A percentile compares a stretch with the other conserved stretches of the same genome.
phyloP scores from a whole-genome alignment of 257 asterid genomes.

The Solanum sitiens region DNA sequence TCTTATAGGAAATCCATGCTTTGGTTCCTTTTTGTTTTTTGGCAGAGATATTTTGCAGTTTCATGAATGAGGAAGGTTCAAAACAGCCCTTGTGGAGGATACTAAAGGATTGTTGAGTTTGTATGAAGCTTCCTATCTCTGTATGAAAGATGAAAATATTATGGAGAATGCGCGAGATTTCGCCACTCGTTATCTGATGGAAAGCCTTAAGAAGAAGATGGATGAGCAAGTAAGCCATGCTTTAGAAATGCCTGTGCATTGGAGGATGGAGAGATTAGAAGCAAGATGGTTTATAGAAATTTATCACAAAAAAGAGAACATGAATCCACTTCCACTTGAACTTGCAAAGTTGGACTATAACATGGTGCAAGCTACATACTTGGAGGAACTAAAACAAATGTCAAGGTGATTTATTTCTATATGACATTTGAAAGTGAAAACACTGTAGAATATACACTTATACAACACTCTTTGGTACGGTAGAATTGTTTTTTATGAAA shows the following conservation, averaged over 20 bases:
- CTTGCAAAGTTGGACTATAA: constrained; percentile 30
- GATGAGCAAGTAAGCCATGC: constrained; percentile 13
- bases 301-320: not conserved
- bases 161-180: constrained; percentile 11
- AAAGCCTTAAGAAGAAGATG: not conserved
- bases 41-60: constrained; percentile 15
- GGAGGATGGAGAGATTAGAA: constrained; percentile 18
- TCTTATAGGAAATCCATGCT: not conserved
- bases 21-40: not conserved
- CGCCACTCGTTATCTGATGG: not conserved
- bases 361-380: constrained; percentile 13
- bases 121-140: constrained; percentile 24
- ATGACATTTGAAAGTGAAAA: not conserved
- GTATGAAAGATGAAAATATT: constrained; percentile 16
- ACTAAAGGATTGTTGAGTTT: constrained; percentile 10
- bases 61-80: constrained; percentile 13
- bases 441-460: not conserved
- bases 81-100: not conserved
- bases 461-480: not conserved
- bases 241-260: constrained; percentile 19
- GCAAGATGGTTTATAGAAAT: constrained; percentile 16
- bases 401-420: constrained; percentile 4
- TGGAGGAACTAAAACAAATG: constrained; percentile 20
- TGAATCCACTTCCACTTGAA: constrained; percentile 14
- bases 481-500: too few relatives aligned